Evolutionary conservation across 306 rosid species (phyloP).

Genomic region (Trichosanthes cucumerina): DNA sequence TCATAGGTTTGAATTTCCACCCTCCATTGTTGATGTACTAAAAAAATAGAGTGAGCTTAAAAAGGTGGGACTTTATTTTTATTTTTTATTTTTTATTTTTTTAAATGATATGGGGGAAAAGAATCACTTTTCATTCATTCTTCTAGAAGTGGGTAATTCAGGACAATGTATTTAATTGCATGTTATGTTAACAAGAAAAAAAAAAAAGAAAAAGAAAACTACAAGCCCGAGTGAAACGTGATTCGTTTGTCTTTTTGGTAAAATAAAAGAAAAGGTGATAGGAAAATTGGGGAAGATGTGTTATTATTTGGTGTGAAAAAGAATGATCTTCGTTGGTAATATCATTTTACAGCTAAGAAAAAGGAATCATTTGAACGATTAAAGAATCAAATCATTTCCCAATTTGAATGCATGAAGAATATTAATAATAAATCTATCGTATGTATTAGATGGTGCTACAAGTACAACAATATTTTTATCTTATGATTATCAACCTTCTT

Average conservation of each 20-base stretch:
- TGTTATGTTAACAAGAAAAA: not conserved
- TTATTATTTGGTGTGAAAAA: not conserved
- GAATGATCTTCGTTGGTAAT: not conserved
- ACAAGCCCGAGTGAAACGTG: slow-evolving; percentile 17
- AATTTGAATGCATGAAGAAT: not conserved
- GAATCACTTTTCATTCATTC: not conserved
- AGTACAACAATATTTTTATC: too few species aligned
- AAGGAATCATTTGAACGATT: not conserved
- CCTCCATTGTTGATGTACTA: too few species aligned
- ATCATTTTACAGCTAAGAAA: not conserved
- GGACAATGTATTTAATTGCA: not conserved
- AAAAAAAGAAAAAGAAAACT: not conserved
- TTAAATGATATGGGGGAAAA: not conserved
- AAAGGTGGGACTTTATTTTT: too few species aligned
- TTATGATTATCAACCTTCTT: too few species aligned
- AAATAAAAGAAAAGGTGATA: not conserved
- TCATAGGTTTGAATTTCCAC: too few species aligned
- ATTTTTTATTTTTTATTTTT: too few species aligned
- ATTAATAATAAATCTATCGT: not conserved
- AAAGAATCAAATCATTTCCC: not conserved
- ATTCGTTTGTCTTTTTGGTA: slow-evolving; percentile 15
- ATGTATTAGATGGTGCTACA: too few species aligned
- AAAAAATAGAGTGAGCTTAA: too few species aligned
- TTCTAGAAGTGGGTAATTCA: not conserved
- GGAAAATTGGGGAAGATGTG: not conserved